Evolutionary conservation across 2,329 filamentous ascomycete species (phyloP).

Genomic region (Arthrobotrys pseudoclavata): DNA sequence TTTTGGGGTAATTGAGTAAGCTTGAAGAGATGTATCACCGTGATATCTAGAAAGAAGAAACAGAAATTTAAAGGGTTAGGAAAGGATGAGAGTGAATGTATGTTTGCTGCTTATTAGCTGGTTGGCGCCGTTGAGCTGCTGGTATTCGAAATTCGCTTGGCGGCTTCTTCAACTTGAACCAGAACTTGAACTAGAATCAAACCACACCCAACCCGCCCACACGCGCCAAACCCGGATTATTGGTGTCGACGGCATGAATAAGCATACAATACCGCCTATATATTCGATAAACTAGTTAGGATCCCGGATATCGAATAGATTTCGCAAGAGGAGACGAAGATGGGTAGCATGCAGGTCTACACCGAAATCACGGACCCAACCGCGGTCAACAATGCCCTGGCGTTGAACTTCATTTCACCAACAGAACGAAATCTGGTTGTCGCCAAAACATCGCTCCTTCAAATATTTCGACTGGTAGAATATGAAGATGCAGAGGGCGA

Average conservation of each 20-base stretch:
- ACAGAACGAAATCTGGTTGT: constrained; percentile 87
- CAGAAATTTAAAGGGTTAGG: not conserved
- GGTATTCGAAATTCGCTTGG: constrained; percentile 18
- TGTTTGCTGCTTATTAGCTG: not conserved
- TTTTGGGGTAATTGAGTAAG: no score
- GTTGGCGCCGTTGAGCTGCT: constrained; percentile 6
- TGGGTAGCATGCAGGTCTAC: constrained; percentile 70
- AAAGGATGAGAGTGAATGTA: not conserved
- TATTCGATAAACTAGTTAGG: constrained; percentile 17
- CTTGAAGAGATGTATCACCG: no score
- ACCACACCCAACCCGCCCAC: not conserved
- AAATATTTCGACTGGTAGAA: constrained; percentile 83
- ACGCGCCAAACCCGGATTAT: constrained; percentile 25
- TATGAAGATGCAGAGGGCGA: constrained; percentile 62
- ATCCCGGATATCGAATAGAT: not conserved
- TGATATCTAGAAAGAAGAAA: not conserved
- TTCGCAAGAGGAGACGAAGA: constrained; percentile 7
- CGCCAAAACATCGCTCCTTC: constrained; percentile 90
- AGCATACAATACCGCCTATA: not conserved
- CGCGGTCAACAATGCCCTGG: constrained; percentile 89
- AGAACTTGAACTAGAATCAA: not conserved
- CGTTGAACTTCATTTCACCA: constrained; percentile 80
- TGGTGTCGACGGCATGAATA: constrained; percentile 41
- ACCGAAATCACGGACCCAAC: constrained; percentile 94
- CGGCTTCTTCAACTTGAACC: constrained; percentile 5